These are phyloP conservation scores for Neurospora sp. DNA, from an alignment of 495 filamentous ascomycete genomes.

Conservation along the genomic window DNA sequence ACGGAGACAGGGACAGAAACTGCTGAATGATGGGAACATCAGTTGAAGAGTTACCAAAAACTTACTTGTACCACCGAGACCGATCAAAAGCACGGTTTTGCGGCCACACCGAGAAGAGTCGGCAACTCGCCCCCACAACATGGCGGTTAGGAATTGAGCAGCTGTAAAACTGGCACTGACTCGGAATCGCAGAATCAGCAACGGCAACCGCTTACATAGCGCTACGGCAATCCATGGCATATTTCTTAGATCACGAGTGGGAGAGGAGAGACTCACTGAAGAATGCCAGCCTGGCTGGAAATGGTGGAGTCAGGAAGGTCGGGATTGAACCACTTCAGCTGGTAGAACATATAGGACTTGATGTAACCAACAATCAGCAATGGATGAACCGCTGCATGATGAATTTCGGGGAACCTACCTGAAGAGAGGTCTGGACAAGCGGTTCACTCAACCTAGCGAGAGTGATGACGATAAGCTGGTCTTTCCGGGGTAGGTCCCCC, in stretches of 20 bases:
- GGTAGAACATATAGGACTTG: conserved; percentile 65
- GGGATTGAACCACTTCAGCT: conserved; percentile 60
- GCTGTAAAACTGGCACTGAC: conserved; percentile 59
- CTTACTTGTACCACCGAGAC: conserved; percentile 54
- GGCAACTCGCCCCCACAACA: conserved; percentile 69
- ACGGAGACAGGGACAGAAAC: background rate
- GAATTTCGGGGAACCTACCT: conserved; percentile 24
- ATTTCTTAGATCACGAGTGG: background rate
- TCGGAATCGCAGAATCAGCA: background rate
- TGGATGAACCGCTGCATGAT: background rate
- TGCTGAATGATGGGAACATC: background rate
- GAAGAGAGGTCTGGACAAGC: conserved; percentile 64
- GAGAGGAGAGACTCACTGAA: conserved; percentile 34
- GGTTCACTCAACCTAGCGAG: conserved; percentile 70
- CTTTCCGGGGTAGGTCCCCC: conserved; percentile 59
- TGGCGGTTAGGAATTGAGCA: conserved; percentile 76
- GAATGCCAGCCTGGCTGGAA: conserved; percentile 64
- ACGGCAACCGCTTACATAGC: background rate
- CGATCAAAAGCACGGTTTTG: conserved; percentile 68
- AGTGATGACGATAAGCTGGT: conserved; percentile 64
- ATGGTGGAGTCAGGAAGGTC: conserved; percentile 57
- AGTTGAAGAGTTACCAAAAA: background rate
- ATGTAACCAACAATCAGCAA: conserved; percentile 1
- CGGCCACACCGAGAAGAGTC: conserved; percentile 61
- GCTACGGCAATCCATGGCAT: background rate